Base-by-base conservation (phyloP, 257 asterid genomes). In the Gardenia jasminoides region DNA sequence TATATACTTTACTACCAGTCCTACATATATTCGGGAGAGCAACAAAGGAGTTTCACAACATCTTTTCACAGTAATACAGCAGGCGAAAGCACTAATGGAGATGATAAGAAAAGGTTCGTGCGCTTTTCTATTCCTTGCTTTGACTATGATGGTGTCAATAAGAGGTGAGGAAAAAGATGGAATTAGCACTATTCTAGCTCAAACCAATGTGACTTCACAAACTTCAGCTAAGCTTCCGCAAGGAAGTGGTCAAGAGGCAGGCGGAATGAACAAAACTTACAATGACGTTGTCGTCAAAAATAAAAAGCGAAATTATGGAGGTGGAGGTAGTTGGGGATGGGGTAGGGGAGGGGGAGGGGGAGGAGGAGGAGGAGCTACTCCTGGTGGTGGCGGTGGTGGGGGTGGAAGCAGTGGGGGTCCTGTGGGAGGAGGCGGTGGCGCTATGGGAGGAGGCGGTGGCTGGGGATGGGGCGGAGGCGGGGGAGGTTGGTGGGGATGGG, bases 401-500 rank as follows among this genome's bases (percentile, higher is more conserved):
- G 30, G 77, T 4, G 59, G 80, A n/a, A n/a, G n/a, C n/a, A n/a
- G n/a, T n/a, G n/a, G n/a, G n/a, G n/a, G n/a, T n/a, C n/a, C n/a
- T n/a, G n/a, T n/a, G n/a, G n/a, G n/a, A n/a, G 74, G 86, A 10
- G 70, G 78, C 0, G 36, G 81, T 19, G 83, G 88, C 7, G 69
- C 80, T 9, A 66, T 31, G 64, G 88, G 88, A 28, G 87, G 87
- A 8, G 79, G 82, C 15, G 84, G 90, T 12, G 89, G 89, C 30
- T 82, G 92, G 90, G 89, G 92, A 0, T 80, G 89, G 84, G 90
- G 89, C 24, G 87, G 90, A 15, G 91, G 91, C 12, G 91, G 91
- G 7, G 90, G 91, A 15, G 90, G 90, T 17, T 82, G 74, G 67
- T 82, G 85, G 85, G 48, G 82, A 11, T 86, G 92, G 90, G 91